Evolutionary conservation across 345 rosid species (phyloP), one percentile per base, ranked within the genome.

Genomic region (Sisymbrium altissimum): DNA sequence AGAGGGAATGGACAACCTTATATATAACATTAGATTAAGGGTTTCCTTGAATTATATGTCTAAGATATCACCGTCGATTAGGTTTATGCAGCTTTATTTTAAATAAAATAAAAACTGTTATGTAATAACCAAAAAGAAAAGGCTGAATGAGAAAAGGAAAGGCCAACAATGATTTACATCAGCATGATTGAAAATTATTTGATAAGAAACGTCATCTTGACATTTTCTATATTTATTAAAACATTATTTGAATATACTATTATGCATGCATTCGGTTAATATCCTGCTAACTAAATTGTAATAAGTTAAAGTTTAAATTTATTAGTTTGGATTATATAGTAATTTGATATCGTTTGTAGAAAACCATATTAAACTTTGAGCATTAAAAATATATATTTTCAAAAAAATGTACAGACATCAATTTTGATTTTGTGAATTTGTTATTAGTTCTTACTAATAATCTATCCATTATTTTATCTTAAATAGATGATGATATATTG

Each of bases 141-240:
- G 33, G 17, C 18, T 35, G 5, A 38, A 36, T 5, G 50, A 35
- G 78, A 66, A 66, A 66, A 57, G 52, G 66, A 74, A 36, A 66
- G 43, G 52, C 53, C 67, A 66, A 57, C 78, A 66, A 66, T 57
- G 41, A 17, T 36, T 48, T 57, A 46, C 44, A 66, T 66, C 67
- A 74, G 44, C 61, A 36, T 45, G 40, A 19, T 7, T 45, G 39
- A 21, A 14, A 21, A 61, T 17, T 61, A 39, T 7, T 29, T 61
- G 3, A 13, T 46, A 6, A 27, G 25, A 52, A 13, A 25, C 35
- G 17, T 52, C 32, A n/a, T 25, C 15, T 52, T 25, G 9, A 50
- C 56, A 50, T 23, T 23, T 15, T 11, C 1, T 49, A 23, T 9
- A 50, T 50, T 21, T 50, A 11, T 50, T 12, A 50, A 50, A 23